Conservation (phyloP, 805 yeast genomes). For the Zygosaccharomyces bailii region DNA sequence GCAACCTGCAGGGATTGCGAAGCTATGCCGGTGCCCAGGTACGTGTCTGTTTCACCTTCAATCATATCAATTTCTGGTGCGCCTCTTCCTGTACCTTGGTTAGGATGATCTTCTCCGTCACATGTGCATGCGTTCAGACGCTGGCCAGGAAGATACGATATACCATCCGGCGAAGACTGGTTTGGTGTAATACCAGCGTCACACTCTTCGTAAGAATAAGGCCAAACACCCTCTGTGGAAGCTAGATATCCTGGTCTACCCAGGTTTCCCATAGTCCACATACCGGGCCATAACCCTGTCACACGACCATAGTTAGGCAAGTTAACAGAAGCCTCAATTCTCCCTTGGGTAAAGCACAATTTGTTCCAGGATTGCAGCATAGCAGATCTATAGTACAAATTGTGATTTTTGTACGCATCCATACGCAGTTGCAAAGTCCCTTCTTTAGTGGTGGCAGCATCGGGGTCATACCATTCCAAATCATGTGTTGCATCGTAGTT, state of each 20-base stretch:
- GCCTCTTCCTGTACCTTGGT: conserved; percentile 83
- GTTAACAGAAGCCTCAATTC: conserved; percentile 67
- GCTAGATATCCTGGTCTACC: conserved; percentile 90
- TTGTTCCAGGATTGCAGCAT: conserved; percentile 93
- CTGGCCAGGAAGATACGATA: conserved; percentile 84
- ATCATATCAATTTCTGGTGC: conserved; percentile 93
- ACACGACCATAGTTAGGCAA: conserved; percentile 77
- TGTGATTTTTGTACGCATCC: conserved; percentile 81
- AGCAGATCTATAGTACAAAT: conserved; percentile 79
- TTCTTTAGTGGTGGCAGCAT: conserved; percentile 71
- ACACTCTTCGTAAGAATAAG: conserved; percentile 80
- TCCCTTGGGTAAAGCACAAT: conserved; percentile 83
- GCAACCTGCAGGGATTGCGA: conserved; percentile 93
- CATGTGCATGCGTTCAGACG: conserved; percentile 75
- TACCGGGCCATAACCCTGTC: conserved; percentile 93
- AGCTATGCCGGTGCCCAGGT: conserved; percentile 60
- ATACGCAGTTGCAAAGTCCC: conserved; percentile 67
- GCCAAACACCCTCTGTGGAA: conserved; percentile 92
- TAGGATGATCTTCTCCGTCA: conserved; percentile 81
- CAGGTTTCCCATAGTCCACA: conserved; percentile 91
- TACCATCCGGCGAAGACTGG: conserved; percentile 87
- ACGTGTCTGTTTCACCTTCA: conserved; percentile 74
- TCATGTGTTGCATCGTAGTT: conserved; percentile 86
- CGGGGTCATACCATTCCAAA: conserved; percentile 94
- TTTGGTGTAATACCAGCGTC: conserved; percentile 95